Conservation (phyloP, 352 stramenopile species). For the Globisporangium ultimum region DNA sequence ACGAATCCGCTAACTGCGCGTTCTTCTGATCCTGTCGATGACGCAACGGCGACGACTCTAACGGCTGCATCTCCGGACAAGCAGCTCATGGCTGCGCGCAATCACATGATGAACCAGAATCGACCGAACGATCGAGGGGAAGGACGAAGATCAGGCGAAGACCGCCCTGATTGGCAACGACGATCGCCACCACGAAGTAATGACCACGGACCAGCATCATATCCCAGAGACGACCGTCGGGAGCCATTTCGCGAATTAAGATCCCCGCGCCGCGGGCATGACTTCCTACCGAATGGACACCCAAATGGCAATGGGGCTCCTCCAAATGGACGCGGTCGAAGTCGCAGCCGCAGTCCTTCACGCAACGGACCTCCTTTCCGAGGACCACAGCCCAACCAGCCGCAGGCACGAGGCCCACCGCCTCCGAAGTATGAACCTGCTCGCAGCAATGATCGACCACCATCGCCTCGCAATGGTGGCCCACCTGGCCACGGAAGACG, state of each 20-base stretch:
- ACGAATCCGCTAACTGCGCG: conserved; percentile 28
- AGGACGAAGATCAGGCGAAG: conserved; percentile 1
- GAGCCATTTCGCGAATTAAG: conserved; percentile 2
- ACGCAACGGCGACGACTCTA: conserved; percentile 14
- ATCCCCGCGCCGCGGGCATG: conserved; percentile 3
- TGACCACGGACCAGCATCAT: neutral
- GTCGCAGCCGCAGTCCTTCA: conserved; percentile 34
- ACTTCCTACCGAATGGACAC: neutral
- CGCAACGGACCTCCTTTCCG: conserved; percentile 21
- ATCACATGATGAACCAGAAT: conserved; percentile 6
- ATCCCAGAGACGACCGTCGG: neutral
- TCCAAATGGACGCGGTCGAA: conserved; percentile 16
- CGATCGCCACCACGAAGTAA: conserved; percentile 7
- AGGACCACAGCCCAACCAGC: neutral
- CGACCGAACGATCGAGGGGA: conserved; percentile 2
- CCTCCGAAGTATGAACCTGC: conserved; percentile 10
- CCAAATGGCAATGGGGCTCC: neutral
- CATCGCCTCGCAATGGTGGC: conserved; percentile 4
- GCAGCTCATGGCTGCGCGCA: conserved; percentile 22
- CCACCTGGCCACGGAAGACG: neutral
- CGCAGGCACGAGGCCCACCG: conserved; percentile 7
- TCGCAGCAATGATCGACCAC: conserved; percentile 9
- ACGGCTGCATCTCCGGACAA: conserved; percentile 21
- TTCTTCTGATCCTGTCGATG: conserved; percentile 27
- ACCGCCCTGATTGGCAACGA: conserved; percentile 4